phyloP scores from a whole-genome alignment of 2,329 filamentous ascomycete genomes.

The Neodidymelliopsis sp. region DNA sequence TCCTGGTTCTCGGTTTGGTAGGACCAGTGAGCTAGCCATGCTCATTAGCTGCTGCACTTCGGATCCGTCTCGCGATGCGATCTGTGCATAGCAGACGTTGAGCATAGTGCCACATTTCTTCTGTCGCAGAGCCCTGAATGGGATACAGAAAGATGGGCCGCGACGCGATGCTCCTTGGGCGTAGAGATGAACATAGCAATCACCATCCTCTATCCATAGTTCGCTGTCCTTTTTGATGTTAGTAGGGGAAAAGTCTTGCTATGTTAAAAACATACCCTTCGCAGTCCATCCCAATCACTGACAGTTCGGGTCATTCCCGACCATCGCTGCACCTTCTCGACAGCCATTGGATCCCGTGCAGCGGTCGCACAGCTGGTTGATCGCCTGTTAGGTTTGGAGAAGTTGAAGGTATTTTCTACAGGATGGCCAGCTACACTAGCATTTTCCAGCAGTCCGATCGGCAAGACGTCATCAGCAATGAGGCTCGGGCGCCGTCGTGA shows the following conservation, averaged over 20 bases:
- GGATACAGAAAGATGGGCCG: constrained; percentile 73
- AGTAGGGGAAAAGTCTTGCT: constrained; percentile 7
- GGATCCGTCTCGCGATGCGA: constrained; percentile 26
- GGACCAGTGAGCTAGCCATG: constrained; percentile 46
- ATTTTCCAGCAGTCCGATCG: constrained; percentile 3
- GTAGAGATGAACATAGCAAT: constrained; percentile 75
- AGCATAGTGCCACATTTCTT: constrained; percentile 69
- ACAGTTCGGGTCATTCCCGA: constrained; percentile 42
- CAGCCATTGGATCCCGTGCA: constrained; percentile 30
- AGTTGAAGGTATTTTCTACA: neutral
- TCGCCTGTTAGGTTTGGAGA: constrained; percentile 17
- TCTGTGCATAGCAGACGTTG: constrained; percentile 52
- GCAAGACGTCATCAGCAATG: constrained; percentile 6
- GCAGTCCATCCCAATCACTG: constrained; percentile 55
- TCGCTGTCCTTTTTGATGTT: constrained; percentile 67
- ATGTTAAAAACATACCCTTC: constrained; percentile 53
- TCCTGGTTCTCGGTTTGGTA: constrained; percentile 45
- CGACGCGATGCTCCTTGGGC: constrained; percentile 68
- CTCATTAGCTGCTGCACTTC: constrained; percentile 17
- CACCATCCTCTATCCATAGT: constrained; percentile 71
- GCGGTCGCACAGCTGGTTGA: constrained; percentile 29
- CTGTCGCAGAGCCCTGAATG: constrained; percentile 64
- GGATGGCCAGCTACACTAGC: neutral
- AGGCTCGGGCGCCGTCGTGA: constrained; percentile 7
- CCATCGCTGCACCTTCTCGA: constrained; percentile 41